Conservation (phyloP, 192 early-diverging fungal genomes). For the Podila verticillata region DNA sequence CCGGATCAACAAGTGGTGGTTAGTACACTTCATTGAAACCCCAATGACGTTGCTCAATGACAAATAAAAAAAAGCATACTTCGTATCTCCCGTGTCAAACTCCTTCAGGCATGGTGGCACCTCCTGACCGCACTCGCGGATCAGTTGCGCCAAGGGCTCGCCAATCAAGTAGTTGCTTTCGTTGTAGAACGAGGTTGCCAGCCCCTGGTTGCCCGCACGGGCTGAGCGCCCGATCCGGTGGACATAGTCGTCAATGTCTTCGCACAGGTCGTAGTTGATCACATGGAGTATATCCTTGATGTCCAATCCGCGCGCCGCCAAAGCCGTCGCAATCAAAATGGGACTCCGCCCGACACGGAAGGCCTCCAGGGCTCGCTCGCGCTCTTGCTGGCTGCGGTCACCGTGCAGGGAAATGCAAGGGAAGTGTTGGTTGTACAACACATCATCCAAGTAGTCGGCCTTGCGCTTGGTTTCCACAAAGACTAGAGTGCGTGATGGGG, state of each 20-base stretch:
- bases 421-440: slow-evolving; percentile 70
- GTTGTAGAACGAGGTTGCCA: slow-evolving; percentile 68
- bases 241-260: slow-evolving; percentile 87
- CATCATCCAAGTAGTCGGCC: slow-evolving; percentile 82
- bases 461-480: slow-evolving; percentile 88
- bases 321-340: slow-evolving; percentile 87
- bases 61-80: slow-evolving; percentile 1
- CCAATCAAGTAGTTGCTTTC: slow-evolving; percentile 54
- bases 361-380: slow-evolving; percentile 77
- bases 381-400: slow-evolving; percentile 81
- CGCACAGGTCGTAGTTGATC: slow-evolving; percentile 87
- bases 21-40: neutral
- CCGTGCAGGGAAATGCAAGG: slow-evolving; percentile 88
- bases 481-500: slow-evolving; percentile 76
- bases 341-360: slow-evolving; percentile 70
- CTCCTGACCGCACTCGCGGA: slow-evolving; percentile 65
- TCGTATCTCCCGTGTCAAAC: slow-evolving; percentile 11
- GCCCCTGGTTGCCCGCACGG: slow-evolving; percentile 68
- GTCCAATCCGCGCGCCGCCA: slow-evolving; percentile 88
- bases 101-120: slow-evolving; percentile 62
- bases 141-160: slow-evolving; percentile 56
- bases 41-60: neutral
- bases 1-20: neutral
- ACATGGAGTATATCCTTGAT: slow-evolving; percentile 87
- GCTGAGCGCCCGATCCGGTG: slow-evolving; percentile 84